Percentiles rank a stretch among this genome's conserved stretches.
Evolutionary conservation across 106 monocot species (phyloP).

Genomic region (Allium fistulosum): DNA sequence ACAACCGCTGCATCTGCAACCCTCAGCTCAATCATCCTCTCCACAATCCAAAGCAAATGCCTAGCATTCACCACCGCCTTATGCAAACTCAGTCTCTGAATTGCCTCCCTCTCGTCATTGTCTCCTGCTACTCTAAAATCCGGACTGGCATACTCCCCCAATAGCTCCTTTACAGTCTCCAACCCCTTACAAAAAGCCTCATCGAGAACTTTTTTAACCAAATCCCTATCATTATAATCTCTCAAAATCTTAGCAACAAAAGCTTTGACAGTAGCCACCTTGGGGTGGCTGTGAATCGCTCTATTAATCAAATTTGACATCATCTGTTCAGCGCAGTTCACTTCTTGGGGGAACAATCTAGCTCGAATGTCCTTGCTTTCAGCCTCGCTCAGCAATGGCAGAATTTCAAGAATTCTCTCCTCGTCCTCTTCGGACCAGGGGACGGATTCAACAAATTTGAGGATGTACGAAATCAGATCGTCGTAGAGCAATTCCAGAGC

Average conservation of each 20-base stretch:
- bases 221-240: slow-evolving; percentile 44
- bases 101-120: slow-evolving; percentile 86
- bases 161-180: slow-evolving; percentile 52
- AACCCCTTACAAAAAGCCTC: slow-evolving; percentile 43
- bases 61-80: slow-evolving; percentile 50
- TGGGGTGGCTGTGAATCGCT: slow-evolving; percentile 58
- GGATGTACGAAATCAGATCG: slow-evolving; percentile 51
- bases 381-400: slow-evolving; percentile 49
- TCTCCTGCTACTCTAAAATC: slow-evolving; percentile 67
- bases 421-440: slow-evolving; percentile 93
- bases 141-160: slow-evolving; percentile 79
- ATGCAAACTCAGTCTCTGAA: slow-evolving; percentile 73
- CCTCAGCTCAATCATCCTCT: slow-evolving; percentile 80
- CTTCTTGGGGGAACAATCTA: slow-evolving; percentile 18
- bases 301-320: slow-evolving; percentile 46
- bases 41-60: slow-evolving; percentile 79
- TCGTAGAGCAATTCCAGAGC: slow-evolving; percentile 86
- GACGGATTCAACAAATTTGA: slow-evolving; percentile 80
- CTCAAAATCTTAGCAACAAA: slow-evolving; percentile 66
- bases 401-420: slow-evolving; percentile 21
- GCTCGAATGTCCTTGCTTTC: slow-evolving; percentile 59
- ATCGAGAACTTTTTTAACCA: slow-evolving; percentile 54
- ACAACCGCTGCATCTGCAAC: slow-evolving; percentile 60
- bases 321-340: slow-evolving; percentile 58
- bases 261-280: slow-evolving; percentile 57